A percentile compares a stretch with the other conserved stretches of the same genome.
phyloP scores from a whole-genome alignment of 1,284 basidiomycete species.

The Ustilago tritici region DNA sequence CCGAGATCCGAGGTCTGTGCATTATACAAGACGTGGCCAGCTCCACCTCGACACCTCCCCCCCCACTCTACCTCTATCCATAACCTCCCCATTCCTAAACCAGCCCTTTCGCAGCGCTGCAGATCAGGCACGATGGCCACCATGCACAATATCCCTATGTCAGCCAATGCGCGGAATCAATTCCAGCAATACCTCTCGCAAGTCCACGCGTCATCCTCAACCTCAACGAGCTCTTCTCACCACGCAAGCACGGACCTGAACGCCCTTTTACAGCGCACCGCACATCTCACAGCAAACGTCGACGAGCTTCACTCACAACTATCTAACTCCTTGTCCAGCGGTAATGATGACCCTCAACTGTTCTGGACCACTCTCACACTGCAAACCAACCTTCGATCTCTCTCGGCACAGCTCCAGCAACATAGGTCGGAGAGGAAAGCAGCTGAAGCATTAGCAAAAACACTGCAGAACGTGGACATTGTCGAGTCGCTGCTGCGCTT shows the following conservation, averaged over 20 bases:
- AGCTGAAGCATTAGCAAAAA: conserved; percentile 20
- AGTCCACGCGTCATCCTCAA: conserved; percentile 7
- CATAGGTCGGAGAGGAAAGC: conserved; percentile 3
- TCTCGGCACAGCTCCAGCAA: conserved; percentile 14
- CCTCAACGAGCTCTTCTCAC: conserved; percentile 6
- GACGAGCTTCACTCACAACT: conserved; percentile 18
- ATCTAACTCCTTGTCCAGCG: not conserved
- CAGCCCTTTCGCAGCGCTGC: not conserved
- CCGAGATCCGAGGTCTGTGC: conserved; percentile 24
- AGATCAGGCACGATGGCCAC: not conserved
- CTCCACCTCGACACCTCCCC: conserved; percentile 5
- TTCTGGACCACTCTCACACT: conserved; percentile 39
- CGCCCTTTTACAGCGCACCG: conserved; percentile 13
- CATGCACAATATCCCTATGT: conserved; percentile 12
- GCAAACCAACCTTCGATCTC: conserved; percentile 28
- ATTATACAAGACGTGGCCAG: not conserved
- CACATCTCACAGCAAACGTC: conserved; percentile 6
- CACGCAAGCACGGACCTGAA: conserved; percentile 6
- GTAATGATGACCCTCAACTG: conserved; percentile 26
- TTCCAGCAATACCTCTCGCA: conserved; percentile 34
- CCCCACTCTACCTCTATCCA: not conserved
- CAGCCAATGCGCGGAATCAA: conserved; percentile 21
- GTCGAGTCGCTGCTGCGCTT: conserved; percentile 28
- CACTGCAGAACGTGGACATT: conserved; percentile 28
- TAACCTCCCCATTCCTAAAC: not conserved